phyloP scores from a whole-genome alignment of 2,329 filamentous ascomycete genomes.

The Cladosporium austrohemisphaericum region DNA sequence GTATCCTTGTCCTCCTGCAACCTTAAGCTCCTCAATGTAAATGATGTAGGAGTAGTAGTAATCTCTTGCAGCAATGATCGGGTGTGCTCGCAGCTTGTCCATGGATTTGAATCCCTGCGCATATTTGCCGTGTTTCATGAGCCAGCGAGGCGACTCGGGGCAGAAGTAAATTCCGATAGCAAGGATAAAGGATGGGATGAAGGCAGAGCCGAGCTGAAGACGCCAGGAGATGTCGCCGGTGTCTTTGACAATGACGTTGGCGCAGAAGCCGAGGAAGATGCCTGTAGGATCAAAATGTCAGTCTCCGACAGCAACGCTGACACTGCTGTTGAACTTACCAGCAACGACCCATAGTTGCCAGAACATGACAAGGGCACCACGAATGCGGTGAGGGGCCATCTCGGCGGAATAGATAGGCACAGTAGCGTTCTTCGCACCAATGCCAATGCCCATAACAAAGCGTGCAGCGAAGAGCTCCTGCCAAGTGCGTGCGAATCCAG shows the following conservation, averaged over 20 bases:
- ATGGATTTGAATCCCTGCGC: constrained; percentile 50
- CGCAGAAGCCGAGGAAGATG: constrained; percentile 63
- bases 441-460: constrained; percentile 64
- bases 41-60: constrained; percentile 49
- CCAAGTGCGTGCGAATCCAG: constrained; percentile 56
- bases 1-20: constrained; percentile 38
- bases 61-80: constrained; percentile 54
- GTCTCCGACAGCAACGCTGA: no score
- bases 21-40: constrained; percentile 33
- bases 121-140: constrained; percentile 47
- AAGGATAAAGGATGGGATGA: constrained; percentile 42
- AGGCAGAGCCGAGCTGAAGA: constrained; percentile 63
- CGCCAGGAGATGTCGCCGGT: constrained; percentile 61
- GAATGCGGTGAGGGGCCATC: constrained; percentile 49
- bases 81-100: constrained; percentile 44
- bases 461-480: constrained; percentile 59
- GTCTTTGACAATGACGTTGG: constrained; percentile 62
- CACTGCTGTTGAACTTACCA: constrained; percentile 12
- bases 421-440: constrained; percentile 41
- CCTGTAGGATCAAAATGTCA: constrained; percentile 34
- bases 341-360: constrained; percentile 64
- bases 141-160: constrained; percentile 47
- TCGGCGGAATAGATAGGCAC: constrained; percentile 43
- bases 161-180: constrained; percentile 33
- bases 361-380: constrained; percentile 70